Evolutionary conservation across 257 asterid species (phyloP), one percentile per base, ranked within the genome.

Genomic region (Plantago ovata): DNA sequence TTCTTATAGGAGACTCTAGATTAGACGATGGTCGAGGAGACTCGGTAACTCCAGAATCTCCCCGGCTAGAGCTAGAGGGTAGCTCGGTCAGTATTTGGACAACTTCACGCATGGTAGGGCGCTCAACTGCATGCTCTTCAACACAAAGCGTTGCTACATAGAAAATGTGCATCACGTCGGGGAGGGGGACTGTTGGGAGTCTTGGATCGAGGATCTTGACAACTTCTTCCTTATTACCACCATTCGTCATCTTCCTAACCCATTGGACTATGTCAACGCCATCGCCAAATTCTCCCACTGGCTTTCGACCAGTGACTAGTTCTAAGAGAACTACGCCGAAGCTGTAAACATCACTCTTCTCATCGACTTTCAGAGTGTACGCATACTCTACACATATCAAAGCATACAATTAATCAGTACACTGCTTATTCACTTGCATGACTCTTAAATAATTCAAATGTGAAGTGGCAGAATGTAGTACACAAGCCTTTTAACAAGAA

Each of bases 291-390:
- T 28, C 39, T 9, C 38, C 39, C 15, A 52, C 57, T 3, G 57
- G 41, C 9, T 14, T 52, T 13, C 14, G 13, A 2, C 57, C 57
- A 6, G 57, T 13, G 8, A 52, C 1, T 9, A 52, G 16, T 32
- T 52, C 57, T 32, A 52, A 52, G 16, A 52, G 40, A 32, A 52
- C 57, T 7, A 52, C 57, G 9, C 57, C 57, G 11, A 22, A 52
- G 41, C 57, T 52, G 41, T 52, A 52, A 13, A 52, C 38, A 13
- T 52, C 57, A n/a, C 57, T 22, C 18, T 52, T 52, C 18, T 52
- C 57, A n/a, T 28, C 18, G 3, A 52, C 57, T 20, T 52, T 52
- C 16, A 52, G 36, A 1, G 39, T 52, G 19, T 52, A 52, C 14
- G 40, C 57, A 23, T 52, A 52, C 13, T 52, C 57, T 52, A 28